phyloP scores from a whole-genome alignment of 352 stramenopile genomes.

The Pythium pyrilobum region DNA sequence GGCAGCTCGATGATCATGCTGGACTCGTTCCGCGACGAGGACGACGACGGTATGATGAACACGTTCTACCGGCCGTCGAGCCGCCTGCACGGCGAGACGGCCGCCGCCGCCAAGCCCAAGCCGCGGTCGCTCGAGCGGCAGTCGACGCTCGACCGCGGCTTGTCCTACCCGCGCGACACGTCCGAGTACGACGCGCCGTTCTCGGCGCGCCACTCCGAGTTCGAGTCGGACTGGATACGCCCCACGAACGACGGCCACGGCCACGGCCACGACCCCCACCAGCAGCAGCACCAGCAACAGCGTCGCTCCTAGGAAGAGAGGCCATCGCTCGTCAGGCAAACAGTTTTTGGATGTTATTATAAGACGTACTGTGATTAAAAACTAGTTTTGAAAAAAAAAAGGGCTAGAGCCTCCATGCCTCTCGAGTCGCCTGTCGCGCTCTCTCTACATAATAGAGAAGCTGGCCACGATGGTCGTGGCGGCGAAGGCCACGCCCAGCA shows the following conservation, averaged over 20 bases:
- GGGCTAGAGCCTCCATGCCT: too few relatives aligned
- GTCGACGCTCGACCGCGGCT: not conserved
- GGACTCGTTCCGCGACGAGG: not conserved
- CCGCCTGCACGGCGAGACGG: not conserved
- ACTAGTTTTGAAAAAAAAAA: too few relatives aligned
- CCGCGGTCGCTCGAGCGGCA: too few relatives aligned
- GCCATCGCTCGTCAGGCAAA: too few relatives aligned
- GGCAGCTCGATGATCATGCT: too few relatives aligned
- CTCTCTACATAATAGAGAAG: not conserved
- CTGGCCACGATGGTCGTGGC: not conserved
- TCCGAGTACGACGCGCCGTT: constrained; percentile 13
- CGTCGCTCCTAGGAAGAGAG: too few relatives aligned
- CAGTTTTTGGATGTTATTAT: too few relatives aligned
- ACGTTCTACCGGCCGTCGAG: constrained; percentile 7
- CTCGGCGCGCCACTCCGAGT: constrained; percentile 13
- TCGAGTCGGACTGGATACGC: constrained; percentile 1
- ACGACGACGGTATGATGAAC: not conserved
- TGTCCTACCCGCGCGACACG: constrained; percentile 8
- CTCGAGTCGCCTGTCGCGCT: too few relatives aligned
- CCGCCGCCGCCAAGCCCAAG: not conserved
- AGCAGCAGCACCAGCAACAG: too few relatives aligned
- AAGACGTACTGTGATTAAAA: too few relatives aligned
- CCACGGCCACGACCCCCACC: too few relatives aligned
- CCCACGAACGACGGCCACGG: too few relatives aligned
- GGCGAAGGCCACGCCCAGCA: not conserved